Conservation (phyloP, 306 rosid species). For the Betula pendula region DNA sequence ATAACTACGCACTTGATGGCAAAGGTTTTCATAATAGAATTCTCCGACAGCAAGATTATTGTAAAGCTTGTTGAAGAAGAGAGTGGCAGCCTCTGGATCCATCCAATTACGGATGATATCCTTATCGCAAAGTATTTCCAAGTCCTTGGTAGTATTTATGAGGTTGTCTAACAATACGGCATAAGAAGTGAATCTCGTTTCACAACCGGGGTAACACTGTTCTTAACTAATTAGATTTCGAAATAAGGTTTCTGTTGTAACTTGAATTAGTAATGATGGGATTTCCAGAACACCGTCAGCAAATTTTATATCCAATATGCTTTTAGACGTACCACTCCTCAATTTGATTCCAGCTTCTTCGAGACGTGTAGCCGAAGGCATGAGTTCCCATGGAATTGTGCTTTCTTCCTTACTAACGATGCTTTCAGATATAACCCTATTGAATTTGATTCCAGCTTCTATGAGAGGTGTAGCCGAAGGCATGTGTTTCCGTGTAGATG, state of each 20-base stretch:
- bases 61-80: conserved; percentile 1
- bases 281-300: background rate
- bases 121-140: conserved; percentile 5
- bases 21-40: background rate
- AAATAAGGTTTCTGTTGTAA: conserved; percentile 17
- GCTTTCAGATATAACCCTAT: background rate
- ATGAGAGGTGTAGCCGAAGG: background rate
- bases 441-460: too few relatives aligned
- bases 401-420: background rate
- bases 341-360: conserved; percentile 9
- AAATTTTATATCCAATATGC: conserved; percentile 13
- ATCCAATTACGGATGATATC: background rate
- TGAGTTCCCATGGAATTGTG: background rate
- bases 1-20: background rate
- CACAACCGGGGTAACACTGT: conserved; percentile 13
- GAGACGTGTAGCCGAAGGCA: conserved; percentile 9
- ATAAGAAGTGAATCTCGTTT: conserved; percentile 21
- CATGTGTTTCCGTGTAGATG: too few relatives aligned
- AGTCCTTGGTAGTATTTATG: background rate
- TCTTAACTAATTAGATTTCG: conserved; percentile 19
- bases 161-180: conserved; percentile 27
- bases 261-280: conserved; percentile 17
- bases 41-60: background rate
- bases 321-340: background rate
- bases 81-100: conserved; percentile 1